Conservation (phyloP, 441 rosid genomes). For the Aleurites moluccanus region DNA sequence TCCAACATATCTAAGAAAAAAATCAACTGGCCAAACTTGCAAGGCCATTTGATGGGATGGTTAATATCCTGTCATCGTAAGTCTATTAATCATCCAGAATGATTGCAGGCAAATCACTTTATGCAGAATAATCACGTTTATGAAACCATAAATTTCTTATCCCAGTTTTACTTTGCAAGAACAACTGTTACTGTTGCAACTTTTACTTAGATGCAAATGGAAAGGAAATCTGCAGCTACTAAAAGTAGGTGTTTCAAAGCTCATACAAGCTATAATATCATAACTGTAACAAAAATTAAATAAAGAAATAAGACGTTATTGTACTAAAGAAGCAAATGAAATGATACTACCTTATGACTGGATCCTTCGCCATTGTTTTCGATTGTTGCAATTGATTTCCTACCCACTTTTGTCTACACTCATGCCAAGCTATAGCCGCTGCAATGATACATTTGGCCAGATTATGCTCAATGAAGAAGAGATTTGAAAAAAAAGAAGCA, state of each 20-base stretch:
- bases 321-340: slow-evolving; percentile 8
- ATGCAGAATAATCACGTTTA: not conserved
- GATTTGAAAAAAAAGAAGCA: not conserved
- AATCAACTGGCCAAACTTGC: not conserved
- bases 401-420: slow-evolving; percentile 72
- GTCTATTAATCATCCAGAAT: not conserved
- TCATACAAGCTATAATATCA: not conserved
- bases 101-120: not conserved
- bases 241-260: not conserved
- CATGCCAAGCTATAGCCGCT: slow-evolving; percentile 78
- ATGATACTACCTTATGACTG: slow-evolving; percentile 59
- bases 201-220: not conserved
- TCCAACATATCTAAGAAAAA: not conserved
- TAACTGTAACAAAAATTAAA: not conserved
- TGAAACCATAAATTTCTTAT: not conserved
- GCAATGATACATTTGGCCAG: slow-evolving; percentile 21
- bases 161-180: not conserved
- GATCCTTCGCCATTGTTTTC: slow-evolving; percentile 52
- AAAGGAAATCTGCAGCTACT: slow-evolving; percentile 1
- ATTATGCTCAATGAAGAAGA: slow-evolving; percentile 13
- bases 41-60: not conserved
- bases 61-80: not conserved
- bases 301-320: not conserved
- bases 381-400: slow-evolving; percentile 56
- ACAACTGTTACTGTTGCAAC: not conserved